Evolutionary conservation across 2,329 filamentous ascomycete genomes (phyloP), one percentile per base, ranked within the genome.

Genomic region (Neonectria punicea): DNA sequence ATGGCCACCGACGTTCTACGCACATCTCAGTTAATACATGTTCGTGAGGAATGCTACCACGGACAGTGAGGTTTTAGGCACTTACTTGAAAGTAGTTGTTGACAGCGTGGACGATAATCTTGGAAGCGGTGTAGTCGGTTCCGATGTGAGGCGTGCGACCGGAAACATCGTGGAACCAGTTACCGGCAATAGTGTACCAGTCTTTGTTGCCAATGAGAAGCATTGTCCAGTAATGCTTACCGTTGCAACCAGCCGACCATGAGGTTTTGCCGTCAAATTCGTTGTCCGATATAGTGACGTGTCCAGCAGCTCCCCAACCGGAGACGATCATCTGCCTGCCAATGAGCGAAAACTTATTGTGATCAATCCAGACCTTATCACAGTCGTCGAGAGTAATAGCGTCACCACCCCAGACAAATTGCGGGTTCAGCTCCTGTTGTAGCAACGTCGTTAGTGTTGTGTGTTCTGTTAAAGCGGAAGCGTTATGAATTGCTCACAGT

Each of bases 351-450:
- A 84, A 85, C 76, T 85, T 85, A 68, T 83, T 81, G 71, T 85
- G 83, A 75, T 85, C 83, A 59, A 85, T 81, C 83, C 84, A 85
- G 66, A 83, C 71, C 53, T 79, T 66, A 67, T 83, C 81, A 14
- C 78, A 72, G 41, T 79, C 78, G 61, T 85, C 77, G 6, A 87
- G 75, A 30, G 84, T 85, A 72, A 88, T 85, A 41, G 83, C 85
- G 71, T 88, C 86, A 53, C 86, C 86, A 60, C 86, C 86, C 86
- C 86, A 88, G 67, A 88, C 84, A 73, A 87, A 87, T 73, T 86
- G 71, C 4, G 85, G 81, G 79, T 88, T 87, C 59, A 88, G 75
- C 53, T 85, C 79, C 57, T 59, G 5, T 44, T 16, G 7, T 46
- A 5, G 13, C 10, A 25, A 14, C 8, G 11, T 3, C 25, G 11